These are phyloP conservation scores for Gymnopilus dilepis DNA, from an alignment of 768 basidiomycete species.

Conservation along the genomic window DNA sequence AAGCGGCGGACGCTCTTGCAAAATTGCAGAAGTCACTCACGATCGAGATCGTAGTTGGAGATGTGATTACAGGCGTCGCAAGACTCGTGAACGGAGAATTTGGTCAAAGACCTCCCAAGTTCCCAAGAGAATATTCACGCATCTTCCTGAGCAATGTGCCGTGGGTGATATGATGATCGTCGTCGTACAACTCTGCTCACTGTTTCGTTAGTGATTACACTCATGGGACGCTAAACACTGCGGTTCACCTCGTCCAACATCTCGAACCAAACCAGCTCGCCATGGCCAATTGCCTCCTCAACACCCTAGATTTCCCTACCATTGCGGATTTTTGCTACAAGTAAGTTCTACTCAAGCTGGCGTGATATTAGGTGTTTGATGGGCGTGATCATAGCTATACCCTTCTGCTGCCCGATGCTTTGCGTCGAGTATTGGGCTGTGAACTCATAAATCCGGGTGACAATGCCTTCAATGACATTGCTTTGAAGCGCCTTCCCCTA, in stretches of 20 bases:
- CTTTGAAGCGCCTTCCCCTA: conserved; percentile 15
- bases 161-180: conserved; percentile 11
- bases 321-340: conserved; percentile 19
- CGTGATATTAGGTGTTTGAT: no score
- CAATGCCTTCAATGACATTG: conserved; percentile 21
- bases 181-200: neutral
- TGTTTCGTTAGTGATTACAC: conserved; percentile 24
- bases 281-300: conserved; percentile 25
- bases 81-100: conserved; percentile 23
- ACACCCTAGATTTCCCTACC: conserved; percentile 10
- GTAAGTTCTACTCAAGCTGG: no score
- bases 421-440: conserved; percentile 18
- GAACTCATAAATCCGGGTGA: conserved; percentile 14
- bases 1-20: conserved; percentile 16
- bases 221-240: conserved; percentile 20
- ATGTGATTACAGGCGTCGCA: conserved; percentile 19
- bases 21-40: conserved; percentile 9
- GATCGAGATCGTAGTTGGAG: conserved; percentile 18
- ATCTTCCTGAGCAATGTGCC: conserved; percentile 29
- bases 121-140: conserved; percentile 22
- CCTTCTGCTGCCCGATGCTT: conserved; percentile 12
- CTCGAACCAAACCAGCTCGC: conserved; percentile 19
- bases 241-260: conserved; percentile 22
- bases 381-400: conserved; percentile 20
- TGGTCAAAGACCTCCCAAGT: conserved; percentile 14